Conservation (phyloP, 345 rosid genomes). For the Eucalyptus erythrocorys region DNA sequence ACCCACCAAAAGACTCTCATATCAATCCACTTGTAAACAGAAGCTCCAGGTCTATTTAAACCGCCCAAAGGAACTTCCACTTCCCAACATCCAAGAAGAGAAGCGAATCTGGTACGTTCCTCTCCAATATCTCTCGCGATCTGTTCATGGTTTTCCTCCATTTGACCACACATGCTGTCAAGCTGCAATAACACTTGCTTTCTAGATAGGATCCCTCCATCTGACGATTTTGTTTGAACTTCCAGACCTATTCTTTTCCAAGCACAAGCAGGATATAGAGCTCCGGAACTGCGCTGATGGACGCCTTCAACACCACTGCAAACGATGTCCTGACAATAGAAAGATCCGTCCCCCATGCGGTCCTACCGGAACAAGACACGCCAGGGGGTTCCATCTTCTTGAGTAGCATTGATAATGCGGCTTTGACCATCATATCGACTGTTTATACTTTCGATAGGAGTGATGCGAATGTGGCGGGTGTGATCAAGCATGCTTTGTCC, state of each 20-base stretch:
- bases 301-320: neutral
- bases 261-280: no score
- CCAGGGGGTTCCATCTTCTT: neutral
- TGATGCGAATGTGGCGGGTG: slow-evolving; percentile 3
- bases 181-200: neutral
- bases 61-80: neutral
- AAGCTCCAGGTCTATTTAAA: neutral
- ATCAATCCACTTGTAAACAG: neutral
- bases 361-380: neutral
- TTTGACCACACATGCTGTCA: neutral
- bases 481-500: slow-evolving; percentile 39
- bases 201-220: neutral
- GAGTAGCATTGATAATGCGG: neutral
- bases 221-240: neutral
- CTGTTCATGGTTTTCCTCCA: neutral
- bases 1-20: neutral
- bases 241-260: neutral
- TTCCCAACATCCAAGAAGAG: neutral
- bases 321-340: neutral
- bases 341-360: neutral
- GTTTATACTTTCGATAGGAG: neutral
- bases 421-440: no score
- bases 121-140: neutral
- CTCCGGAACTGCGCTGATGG: neutral
- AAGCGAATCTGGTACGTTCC: neutral